Percentiles rank a stretch among this genome's conserved stretches.
phyloP scores from a whole-genome alignment of 148 eudicot species.

The Polygonum aviculare region DNA sequence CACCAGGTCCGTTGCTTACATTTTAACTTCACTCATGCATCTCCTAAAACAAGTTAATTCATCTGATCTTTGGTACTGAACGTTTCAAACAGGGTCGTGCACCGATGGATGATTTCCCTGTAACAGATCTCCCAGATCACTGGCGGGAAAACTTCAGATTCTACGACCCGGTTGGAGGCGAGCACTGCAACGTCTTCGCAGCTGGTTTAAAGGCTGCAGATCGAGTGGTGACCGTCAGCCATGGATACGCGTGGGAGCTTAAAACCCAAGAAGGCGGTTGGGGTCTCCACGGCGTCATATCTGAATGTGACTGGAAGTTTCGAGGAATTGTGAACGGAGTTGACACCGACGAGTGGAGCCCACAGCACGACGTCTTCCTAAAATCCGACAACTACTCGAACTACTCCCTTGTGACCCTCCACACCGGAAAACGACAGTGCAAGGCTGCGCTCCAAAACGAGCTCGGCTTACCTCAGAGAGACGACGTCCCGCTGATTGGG shows the following conservation, averaged over 20 bases:
- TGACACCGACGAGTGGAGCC: constrained; percentile 82
- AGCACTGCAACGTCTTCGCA: constrained; percentile 88
- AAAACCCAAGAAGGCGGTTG: constrained; percentile 92
- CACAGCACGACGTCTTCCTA: constrained; percentile 54
- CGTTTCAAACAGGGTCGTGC: constrained; percentile 69
- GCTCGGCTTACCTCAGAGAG: constrained; percentile 64
- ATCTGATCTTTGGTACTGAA: not conserved
- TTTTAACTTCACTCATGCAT: not conserved
- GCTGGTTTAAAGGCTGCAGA: constrained; percentile 87
- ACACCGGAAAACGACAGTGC: constrained; percentile 68
- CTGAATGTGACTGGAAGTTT: constrained; percentile 86
- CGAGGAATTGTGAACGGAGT: constrained; percentile 90
- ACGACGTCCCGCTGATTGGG: constrained; percentile 69
- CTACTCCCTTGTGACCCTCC: constrained; percentile 62
- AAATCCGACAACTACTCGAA: constrained; percentile 74
- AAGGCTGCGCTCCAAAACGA: constrained; percentile 83
- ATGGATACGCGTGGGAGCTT: constrained; percentile 92
- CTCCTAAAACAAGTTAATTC: not conserved
- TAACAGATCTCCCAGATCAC: constrained; percentile 78
- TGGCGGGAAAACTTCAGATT: constrained; percentile 67
- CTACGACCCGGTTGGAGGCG: constrained; percentile 87
- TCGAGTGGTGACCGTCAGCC: constrained; percentile 89
- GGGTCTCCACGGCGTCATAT: constrained; percentile 74
- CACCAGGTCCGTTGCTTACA: constrained; percentile 55
- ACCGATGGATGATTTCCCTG: constrained; percentile 66